Evolutionary conservation across 257 asterid genomes (phyloP).

Genomic region (Nicotiana knightiana): DNA sequence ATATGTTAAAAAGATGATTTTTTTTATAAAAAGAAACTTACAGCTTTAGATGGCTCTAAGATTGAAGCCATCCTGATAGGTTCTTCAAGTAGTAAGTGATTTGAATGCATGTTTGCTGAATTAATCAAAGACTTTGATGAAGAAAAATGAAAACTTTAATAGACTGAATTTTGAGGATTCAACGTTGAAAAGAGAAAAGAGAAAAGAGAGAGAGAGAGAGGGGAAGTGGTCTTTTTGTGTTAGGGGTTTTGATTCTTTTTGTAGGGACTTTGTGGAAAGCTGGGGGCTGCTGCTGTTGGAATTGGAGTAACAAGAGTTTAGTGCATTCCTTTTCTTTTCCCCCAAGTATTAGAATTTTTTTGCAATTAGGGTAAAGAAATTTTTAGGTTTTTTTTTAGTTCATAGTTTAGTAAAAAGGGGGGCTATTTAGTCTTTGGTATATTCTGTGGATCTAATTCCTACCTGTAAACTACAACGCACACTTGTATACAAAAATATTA

Average conservation of each 20-base stretch:
- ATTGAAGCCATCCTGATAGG: slow-evolving; percentile 92
- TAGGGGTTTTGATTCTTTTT: slow-evolving; percentile 1
- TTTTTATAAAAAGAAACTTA: slow-evolving; percentile 11
- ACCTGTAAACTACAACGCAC: neutral
- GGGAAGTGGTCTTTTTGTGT: neutral
- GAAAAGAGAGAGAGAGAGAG: neutral
- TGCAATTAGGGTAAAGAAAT: neutral
- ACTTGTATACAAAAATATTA: too few species aligned
- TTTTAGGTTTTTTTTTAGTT: neutral
- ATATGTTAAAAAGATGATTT: neutral
- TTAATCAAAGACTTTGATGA: neutral
- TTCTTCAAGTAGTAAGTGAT: slow-evolving; percentile 79
- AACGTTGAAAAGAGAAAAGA: too few species aligned
- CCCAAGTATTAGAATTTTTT: slow-evolving; percentile 1
- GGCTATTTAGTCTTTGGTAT: neutral
- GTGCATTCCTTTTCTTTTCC: neutral
- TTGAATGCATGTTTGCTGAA: slow-evolving; percentile 53
- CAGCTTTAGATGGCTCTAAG: slow-evolving; percentile 87
- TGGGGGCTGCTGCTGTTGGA: neutral
- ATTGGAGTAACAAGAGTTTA: neutral
- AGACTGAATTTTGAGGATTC: neutral
- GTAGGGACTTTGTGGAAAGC: neutral
- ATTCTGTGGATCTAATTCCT: neutral
- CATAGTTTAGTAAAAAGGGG: neutral
- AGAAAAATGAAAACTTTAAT: neutral